Conservation (phyloP, 192 early-diverging fungal species). For the Backusella parvicylindrica region DNA sequence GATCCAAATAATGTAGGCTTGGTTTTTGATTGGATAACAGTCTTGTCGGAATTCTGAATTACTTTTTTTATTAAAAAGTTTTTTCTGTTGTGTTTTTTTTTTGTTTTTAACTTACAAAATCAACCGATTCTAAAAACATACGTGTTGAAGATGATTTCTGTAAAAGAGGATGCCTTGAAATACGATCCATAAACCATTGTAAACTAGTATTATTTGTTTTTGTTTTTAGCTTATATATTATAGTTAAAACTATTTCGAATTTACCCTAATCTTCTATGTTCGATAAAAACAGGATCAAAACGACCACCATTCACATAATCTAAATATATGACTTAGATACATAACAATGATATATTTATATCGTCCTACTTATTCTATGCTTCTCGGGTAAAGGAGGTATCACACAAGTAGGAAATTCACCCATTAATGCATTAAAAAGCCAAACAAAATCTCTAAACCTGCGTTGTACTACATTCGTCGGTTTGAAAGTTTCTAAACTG, state of each 20-base stretch:
- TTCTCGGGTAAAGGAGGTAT: conserved; percentile 91
- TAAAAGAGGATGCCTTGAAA: conserved; percentile 77
- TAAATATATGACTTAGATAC: conserved; percentile 8
- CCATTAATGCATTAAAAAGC: conserved; percentile 70
- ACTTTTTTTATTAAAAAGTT: background rate
- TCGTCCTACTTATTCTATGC: conserved; percentile 68
- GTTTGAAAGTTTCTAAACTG: conserved; percentile 4
- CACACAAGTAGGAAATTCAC: conserved; percentile 77
- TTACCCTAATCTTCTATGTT: conserved; percentile 54
- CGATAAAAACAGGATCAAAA: conserved; percentile 89
- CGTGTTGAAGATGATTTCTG: conserved; percentile 64
- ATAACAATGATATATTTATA: background rate
- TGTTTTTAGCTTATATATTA: conserved; percentile 18
- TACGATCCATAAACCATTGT: conserved; percentile 80
- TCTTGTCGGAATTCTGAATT: conserved; percentile 4
- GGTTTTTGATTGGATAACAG: background rate
- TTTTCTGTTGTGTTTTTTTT: background rate
- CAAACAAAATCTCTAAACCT: conserved; percentile 95
- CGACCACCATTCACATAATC: conserved; percentile 94
- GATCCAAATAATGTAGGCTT: conserved; percentile 49
- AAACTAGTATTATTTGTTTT: conserved; percentile 41
- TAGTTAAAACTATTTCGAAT: too few relatives aligned
- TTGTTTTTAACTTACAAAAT: conserved; percentile 52
- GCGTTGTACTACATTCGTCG: conserved; percentile 56
- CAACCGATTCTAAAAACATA: conserved; percentile 80